Evolutionary conservation across 352 stramenopile genomes (phyloP), one percentile per base, ranked within the genome.

Genomic region (Phytophthora fragariae): DNA sequence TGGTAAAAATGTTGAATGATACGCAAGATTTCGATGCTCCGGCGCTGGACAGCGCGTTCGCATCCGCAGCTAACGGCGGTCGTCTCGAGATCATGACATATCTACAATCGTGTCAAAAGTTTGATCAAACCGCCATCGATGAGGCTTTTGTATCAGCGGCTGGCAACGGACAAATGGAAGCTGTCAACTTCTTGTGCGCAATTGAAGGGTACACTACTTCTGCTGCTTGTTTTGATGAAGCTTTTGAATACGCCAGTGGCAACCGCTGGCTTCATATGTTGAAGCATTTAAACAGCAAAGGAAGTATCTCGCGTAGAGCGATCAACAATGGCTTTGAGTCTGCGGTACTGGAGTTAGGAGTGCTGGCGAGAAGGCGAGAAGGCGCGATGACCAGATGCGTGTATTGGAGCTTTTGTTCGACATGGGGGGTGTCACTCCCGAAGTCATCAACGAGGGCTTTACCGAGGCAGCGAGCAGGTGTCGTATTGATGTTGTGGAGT

Each of bases 1-100:
- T 56, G 44, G 39, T 55, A 8, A 56, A 46, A 19, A 54, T 19
- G 24, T 31, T 65, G 2, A 50, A 57, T 46, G 39, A n/a, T 15
- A n/a, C 39, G 12, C 12, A 15, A 14, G 12, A 46, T 46, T 46
- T 46, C 39, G 59, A 37, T n/a, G 11, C 27, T 19, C 7, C 17
- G 5, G 46, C 17, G 5, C 9, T 65, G 15, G 29, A 47, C 4
- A 15, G 14, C 4, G 29, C 59, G 14, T 65, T 65, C 37, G 46
- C 59, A 35, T 57, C 27, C 5, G 59, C 59, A 19, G 57, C 41
- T n/a, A 10, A 46, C 9, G 31, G 31, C 8, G 56, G 14, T 15
- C 59, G 47, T 9, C 19, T 65, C 9, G 59, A 57, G n/a, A 46
- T 64, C 19, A 41, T 55, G 57, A 55, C 17, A 9, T 55, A 49